phyloP scores from a whole-genome alignment of 768 basidiomycete genomes.

The Dentipellis fragilis region DNA sequence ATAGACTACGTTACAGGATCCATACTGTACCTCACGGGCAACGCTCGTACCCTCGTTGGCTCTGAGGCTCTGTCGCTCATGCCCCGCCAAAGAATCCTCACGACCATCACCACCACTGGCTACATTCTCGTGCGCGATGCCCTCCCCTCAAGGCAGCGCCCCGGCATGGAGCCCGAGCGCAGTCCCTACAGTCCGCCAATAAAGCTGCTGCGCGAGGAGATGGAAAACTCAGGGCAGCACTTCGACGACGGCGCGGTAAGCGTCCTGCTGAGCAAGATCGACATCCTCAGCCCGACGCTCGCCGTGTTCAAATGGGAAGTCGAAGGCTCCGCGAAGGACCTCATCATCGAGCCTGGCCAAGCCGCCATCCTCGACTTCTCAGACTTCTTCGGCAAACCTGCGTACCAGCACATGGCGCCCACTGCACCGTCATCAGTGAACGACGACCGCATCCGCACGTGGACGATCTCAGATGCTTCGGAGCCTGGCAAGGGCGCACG shows the following conservation, averaged over 20 bases:
- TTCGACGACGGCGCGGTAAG: conserved; percentile 20
- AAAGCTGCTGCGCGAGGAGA: conserved; percentile 40
- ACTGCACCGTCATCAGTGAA: conserved; percentile 34
- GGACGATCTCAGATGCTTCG: conserved; percentile 42
- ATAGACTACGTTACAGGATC: conserved; percentile 42
- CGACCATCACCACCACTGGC: conserved; percentile 39
- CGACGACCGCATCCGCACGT: conserved; percentile 56
- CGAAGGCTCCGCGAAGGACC: conserved; percentile 16
- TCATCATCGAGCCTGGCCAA: conserved; percentile 34
- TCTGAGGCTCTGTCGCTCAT: conserved; percentile 39
- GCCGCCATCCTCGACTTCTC: conserved; percentile 46
- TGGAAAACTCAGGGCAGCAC: conserved; percentile 11
- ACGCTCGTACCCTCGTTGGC: conserved; percentile 39
- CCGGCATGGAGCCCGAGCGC: conserved; percentile 17
- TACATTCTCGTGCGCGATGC: conserved; percentile 44
- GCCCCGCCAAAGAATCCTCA: conserved; percentile 43
- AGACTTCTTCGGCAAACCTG: conserved; percentile 34
- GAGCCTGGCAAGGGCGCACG: conserved; percentile 10
- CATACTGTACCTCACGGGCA: conserved; percentile 54
- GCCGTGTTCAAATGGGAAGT: conserved; percentile 44
- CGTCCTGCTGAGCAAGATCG: conserved; percentile 19
- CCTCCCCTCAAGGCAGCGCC: conserved; percentile 39
- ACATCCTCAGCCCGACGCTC: conserved; percentile 36
- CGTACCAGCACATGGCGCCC: conserved; percentile 44
- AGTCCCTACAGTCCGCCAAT: conserved; percentile 56